phyloP scores from a whole-genome alignment of 345 rosid genomes.

The Sisymbrium altissimum region DNA sequence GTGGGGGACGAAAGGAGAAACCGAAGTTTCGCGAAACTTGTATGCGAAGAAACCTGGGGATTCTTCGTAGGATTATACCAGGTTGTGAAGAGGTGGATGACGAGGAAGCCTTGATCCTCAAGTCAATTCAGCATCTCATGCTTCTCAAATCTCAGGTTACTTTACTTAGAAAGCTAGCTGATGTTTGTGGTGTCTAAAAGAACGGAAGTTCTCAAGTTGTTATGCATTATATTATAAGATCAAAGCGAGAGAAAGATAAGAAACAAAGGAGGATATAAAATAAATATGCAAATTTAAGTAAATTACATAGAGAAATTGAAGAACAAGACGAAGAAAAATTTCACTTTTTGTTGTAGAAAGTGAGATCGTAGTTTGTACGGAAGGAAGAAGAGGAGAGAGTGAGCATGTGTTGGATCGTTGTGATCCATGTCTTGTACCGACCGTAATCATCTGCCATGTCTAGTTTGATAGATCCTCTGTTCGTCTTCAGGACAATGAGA shows the following conservation, averaged over 20 bases:
- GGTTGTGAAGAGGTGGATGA: conserved; percentile 43
- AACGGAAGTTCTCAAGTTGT: conserved; percentile 21
- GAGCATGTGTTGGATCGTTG: conserved; percentile 68
- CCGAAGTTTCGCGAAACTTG: conserved; percentile 28
- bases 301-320: conserved; percentile 7
- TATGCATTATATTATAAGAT: conserved; percentile 5
- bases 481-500: conserved; percentile 60
- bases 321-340: not conserved
- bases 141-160: conserved; percentile 42
- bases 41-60: conserved; percentile 33
- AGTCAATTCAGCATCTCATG: conserved; percentile 44
- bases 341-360: conserved; percentile 41
- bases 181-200: conserved; percentile 35
- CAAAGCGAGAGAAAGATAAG: not conserved
- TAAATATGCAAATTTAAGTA: not conserved
- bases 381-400: conserved; percentile 53
- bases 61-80: conserved; percentile 42
- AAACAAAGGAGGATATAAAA: not conserved
- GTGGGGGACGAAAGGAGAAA: conserved; percentile 31
- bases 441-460: conserved; percentile 78
- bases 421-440: conserved; percentile 71
- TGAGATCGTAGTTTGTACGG: conserved; percentile 46
- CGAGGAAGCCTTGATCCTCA: conserved; percentile 44
- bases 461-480: conserved; percentile 59
- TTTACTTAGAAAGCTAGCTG: conserved; percentile 39